Conservation (phyloP, 176 grass and related monocot species). For the Poa pratensis region DNA sequence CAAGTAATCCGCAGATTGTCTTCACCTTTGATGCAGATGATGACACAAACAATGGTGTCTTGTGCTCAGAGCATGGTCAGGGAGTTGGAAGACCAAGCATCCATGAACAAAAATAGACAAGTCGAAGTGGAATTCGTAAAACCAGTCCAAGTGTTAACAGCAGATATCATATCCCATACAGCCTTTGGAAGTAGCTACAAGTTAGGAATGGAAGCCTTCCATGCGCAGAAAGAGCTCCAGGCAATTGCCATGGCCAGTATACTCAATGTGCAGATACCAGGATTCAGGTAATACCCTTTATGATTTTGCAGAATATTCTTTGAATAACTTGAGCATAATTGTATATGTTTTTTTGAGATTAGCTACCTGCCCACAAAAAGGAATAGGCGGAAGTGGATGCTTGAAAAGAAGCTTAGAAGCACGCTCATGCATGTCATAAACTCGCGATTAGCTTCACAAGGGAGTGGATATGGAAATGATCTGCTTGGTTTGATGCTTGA, state of each 20-base stretch:
- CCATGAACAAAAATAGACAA: no score
- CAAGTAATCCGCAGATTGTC: neutral
- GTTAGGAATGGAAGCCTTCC: slow-evolving; percentile 37
- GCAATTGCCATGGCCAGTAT: slow-evolving; percentile 28
- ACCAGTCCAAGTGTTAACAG: no score
- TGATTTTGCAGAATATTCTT: neutral
- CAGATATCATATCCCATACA: slow-evolving; percentile 51
- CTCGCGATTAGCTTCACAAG: neutral
- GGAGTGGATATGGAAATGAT: neutral
- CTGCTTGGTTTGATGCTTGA: neutral
- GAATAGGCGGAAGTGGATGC: neutral
- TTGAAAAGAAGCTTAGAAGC: neutral
- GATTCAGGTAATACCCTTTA: slow-evolving; percentile 14
- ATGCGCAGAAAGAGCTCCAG: slow-evolving; percentile 43
- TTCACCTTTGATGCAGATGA: slow-evolving; percentile 29
- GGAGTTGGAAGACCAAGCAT: slow-evolving; percentile 30
- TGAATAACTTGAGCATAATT: neutral
- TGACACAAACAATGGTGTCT: slow-evolving; percentile 50
- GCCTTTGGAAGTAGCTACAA: slow-evolving; percentile 28
- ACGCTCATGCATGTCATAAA: slow-evolving; percentile 41
- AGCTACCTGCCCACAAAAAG: neutral
- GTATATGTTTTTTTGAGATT: neutral
- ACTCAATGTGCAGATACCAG: neutral
- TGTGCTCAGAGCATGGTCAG: slow-evolving; percentile 42
- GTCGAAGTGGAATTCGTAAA: no score